Conservation (phyloP, 768 basidiomycete genomes). For the Serendipita sp. region DNA sequence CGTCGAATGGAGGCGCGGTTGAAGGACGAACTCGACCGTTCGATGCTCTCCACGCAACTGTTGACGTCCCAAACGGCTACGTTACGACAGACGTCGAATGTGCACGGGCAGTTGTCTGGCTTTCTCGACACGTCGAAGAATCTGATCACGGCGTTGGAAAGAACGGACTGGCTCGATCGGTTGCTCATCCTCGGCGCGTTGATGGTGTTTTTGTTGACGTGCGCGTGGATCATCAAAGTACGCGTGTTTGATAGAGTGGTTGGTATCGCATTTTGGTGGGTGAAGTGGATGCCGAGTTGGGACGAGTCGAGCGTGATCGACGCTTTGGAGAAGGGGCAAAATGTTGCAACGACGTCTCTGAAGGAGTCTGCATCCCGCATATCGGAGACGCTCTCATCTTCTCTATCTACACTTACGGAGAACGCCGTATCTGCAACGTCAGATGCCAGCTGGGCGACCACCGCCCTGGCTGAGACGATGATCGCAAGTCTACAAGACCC, state of each 20-base stretch:
- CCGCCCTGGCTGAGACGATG: too few relatives aligned
- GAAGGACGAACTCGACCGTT: conserved; percentile 85
- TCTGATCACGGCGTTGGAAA: conserved; percentile 47
- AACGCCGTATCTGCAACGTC: neutral
- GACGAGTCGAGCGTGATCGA: neutral
- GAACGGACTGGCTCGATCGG: conserved; percentile 84
- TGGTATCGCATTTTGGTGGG: conserved; percentile 80
- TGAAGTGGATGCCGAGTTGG: conserved; percentile 42
- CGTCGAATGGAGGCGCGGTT: conserved; percentile 72
- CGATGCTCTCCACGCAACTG: conserved; percentile 71
- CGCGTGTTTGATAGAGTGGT: conserved; percentile 68
- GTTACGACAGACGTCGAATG: conserved; percentile 53
- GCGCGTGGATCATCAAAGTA: conserved; percentile 78
- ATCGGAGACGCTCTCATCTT: neutral
- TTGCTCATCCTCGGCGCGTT: conserved; percentile 69
- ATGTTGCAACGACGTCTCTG: neutral
- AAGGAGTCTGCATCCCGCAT: neutral
- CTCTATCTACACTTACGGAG: neutral
- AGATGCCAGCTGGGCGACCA: too few relatives aligned
- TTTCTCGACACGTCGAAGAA: conserved; percentile 67
- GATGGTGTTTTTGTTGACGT: conserved; percentile 67
- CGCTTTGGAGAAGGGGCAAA: neutral
- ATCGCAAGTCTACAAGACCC: too few relatives aligned
- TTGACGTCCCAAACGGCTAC: conserved; percentile 59
- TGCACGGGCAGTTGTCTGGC: conserved; percentile 58